These are phyloP conservation scores for Chaetoceros muelleri DNA, from an alignment of 108 stramenopile species.

Conservation along the genomic window DNA sequence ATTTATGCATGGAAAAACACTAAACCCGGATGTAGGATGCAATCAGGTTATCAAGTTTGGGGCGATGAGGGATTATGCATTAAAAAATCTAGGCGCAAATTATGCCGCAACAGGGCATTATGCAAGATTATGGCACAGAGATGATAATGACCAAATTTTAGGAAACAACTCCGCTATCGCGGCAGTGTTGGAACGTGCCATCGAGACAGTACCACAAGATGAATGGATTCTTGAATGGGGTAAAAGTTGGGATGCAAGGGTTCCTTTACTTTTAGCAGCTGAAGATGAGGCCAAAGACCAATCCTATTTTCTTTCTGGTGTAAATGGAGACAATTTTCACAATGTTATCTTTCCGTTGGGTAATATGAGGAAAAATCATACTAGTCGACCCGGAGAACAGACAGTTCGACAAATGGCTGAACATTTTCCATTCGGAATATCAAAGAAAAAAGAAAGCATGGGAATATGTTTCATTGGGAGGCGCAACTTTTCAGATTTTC, in stretches of 20 bases:
- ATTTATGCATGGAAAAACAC: slow-evolving; percentile 39
- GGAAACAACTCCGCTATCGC: background rate
- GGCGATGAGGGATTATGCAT: slow-evolving; percentile 59
- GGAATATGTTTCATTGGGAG: slow-evolving; percentile 97
- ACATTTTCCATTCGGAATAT: slow-evolving; percentile 60
- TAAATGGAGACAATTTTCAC: slow-evolving; percentile 42
- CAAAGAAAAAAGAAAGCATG: slow-evolving; percentile 80
- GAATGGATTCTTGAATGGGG: slow-evolving; percentile 20
- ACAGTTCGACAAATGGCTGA: slow-evolving; percentile 75
- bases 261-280: slow-evolving; percentile 60
- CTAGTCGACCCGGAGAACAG: background rate
- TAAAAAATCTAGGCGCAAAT: slow-evolving; percentile 30
- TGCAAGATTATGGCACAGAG: slow-evolving; percentile 61
- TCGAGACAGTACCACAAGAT: slow-evolving; percentile 10
- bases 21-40: slow-evolving; percentile 91
- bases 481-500: slow-evolving; percentile 73
- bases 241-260: background rate
- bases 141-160: slow-evolving; percentile 1
- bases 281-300: slow-evolving; percentile 86
- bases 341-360: slow-evolving; percentile 86
- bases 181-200: background rate
- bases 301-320: slow-evolving; percentile 87
- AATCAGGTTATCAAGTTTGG: slow-evolving; percentile 92
- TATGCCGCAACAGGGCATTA: slow-evolving; percentile 91
- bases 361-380: slow-evolving; percentile 48